Conservation (phyloP, 257 asterid genomes). For the Lavandula angustifolia region DNA sequence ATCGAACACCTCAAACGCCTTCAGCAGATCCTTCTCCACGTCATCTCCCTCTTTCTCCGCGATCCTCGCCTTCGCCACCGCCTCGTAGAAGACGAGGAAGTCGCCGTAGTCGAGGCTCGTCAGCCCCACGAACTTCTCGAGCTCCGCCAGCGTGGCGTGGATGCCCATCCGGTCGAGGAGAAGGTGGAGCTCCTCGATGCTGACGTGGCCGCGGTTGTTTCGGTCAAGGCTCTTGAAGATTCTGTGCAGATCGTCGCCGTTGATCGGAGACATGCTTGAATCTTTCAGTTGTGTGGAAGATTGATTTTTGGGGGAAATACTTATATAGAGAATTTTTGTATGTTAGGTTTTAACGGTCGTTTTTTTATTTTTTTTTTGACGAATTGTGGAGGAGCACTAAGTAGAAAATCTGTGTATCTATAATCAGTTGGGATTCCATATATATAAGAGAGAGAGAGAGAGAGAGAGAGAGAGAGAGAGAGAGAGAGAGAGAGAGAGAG, state of each 20-base stretch:
- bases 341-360: constrained; percentile 25
- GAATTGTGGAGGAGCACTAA: constrained; percentile 28
- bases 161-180: constrained; percentile 44
- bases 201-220: constrained; percentile 45
- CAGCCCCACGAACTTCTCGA: constrained; percentile 49
- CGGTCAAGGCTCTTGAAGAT: constrained; percentile 61
- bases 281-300: not conserved
- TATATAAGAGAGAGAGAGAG: not conserved
- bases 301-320: not conserved
- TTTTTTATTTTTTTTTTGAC: not conserved
- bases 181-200: constrained; percentile 46
- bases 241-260: constrained; percentile 47
- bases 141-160: constrained; percentile 48
- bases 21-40: constrained; percentile 41
- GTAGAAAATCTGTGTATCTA: constrained; percentile 7
- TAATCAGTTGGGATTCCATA: not conserved
- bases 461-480: not conserved
- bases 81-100: constrained; percentile 60
- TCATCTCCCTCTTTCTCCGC: not conserved
- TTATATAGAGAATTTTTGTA: not conserved
- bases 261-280: not conserved
- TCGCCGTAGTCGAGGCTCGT: constrained; percentile 43
- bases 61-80: constrained; percentile 30
- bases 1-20: constrained; percentile 65
- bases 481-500: too few species aligned